A percentile compares a stretch with the other conserved stretches of the same genome.
phyloP scores from a whole-genome alignment of 1,284 basidiomycete species.

The Thelephora terrestris region DNA sequence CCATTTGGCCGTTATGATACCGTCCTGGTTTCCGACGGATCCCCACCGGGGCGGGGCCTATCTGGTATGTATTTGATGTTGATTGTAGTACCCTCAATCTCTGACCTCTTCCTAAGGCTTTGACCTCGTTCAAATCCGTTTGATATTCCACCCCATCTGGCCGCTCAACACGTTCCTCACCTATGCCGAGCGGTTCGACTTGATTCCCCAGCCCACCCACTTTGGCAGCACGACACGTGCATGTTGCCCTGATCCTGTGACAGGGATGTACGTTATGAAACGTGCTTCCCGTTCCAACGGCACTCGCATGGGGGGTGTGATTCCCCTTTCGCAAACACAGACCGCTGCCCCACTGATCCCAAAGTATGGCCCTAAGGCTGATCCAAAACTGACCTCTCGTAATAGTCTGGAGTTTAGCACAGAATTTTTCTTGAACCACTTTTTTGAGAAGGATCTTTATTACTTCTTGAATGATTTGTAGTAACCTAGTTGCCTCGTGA shows the following conservation, averaged over 20 bases:
- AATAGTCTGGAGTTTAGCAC: neutral
- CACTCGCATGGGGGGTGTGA: neutral
- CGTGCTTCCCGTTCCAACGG: neutral
- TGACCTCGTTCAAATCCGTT: neutral
- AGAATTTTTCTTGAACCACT: neutral
- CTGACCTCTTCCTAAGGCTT: neutral
- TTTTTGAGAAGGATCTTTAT: neutral
- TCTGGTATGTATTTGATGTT: neutral
- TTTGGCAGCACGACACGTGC: neutral
- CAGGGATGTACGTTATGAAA: neutral
- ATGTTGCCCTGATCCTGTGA: neutral
- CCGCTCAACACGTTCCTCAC: neutral
- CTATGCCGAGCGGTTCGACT: neutral
- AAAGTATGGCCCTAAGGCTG: neutral
- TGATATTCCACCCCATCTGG: neutral
- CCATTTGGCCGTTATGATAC: neutral
- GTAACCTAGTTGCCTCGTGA: too few relatives aligned
- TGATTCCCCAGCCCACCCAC: neutral
- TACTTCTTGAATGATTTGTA: too few relatives aligned
- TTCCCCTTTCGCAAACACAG: neutral
- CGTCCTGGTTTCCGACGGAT: neutral
- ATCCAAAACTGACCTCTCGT: neutral
- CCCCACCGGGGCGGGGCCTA: neutral
- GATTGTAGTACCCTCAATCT: neutral
- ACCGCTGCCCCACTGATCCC: neutral